Conservation (phyloP, 768 basidiomycete genomes). For the Podaxis sp. region DNA sequence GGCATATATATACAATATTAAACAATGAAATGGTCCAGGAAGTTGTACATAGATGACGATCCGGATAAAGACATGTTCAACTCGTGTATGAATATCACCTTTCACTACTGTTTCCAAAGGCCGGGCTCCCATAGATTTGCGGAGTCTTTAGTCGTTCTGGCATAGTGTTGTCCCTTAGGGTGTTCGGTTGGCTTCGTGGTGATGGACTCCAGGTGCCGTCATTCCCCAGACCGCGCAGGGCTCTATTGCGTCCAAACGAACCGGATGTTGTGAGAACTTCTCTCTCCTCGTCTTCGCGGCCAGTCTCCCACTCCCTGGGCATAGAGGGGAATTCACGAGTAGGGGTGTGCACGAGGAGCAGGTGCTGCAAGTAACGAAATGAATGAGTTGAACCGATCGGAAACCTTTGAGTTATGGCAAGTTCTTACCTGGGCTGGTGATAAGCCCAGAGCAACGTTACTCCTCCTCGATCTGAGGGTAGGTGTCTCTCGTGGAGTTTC, state of each 20-base stretch:
- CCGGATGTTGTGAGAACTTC: slow-evolving; percentile 29
- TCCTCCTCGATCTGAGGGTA: slow-evolving; percentile 50
- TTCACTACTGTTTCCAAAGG: neutral
- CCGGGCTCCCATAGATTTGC: slow-evolving; percentile 4
- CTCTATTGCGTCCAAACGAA: slow-evolving; percentile 35
- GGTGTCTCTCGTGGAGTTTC: slow-evolving; percentile 37
- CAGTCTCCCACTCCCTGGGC: slow-evolving; percentile 23
- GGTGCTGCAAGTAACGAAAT: slow-evolving; percentile 38
- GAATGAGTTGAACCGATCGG: slow-evolving; percentile 9
- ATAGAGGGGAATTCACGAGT: slow-evolving; percentile 43
- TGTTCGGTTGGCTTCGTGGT: slow-evolving; percentile 21
- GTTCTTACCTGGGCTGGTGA: slow-evolving; percentile 69
- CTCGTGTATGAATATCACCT: neutral
- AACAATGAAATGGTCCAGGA: neutral
- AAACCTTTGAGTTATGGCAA: neutral
- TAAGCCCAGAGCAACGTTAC: slow-evolving; percentile 61
- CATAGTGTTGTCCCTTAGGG: slow-evolving; percentile 24
- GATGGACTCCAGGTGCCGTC: slow-evolving; percentile 23
- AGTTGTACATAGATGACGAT: neutral
- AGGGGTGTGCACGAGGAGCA: slow-evolving; percentile 67
- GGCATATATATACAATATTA: neutral
- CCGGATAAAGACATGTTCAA: neutral
- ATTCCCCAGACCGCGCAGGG: slow-evolving; percentile 43
- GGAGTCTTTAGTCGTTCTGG: slow-evolving; percentile 23
- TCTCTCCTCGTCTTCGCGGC: slow-evolving; percentile 33